phyloP scores from a whole-genome alignment of 108 stramenopile genomes.

The Aurantiochytrium sp. region DNA sequence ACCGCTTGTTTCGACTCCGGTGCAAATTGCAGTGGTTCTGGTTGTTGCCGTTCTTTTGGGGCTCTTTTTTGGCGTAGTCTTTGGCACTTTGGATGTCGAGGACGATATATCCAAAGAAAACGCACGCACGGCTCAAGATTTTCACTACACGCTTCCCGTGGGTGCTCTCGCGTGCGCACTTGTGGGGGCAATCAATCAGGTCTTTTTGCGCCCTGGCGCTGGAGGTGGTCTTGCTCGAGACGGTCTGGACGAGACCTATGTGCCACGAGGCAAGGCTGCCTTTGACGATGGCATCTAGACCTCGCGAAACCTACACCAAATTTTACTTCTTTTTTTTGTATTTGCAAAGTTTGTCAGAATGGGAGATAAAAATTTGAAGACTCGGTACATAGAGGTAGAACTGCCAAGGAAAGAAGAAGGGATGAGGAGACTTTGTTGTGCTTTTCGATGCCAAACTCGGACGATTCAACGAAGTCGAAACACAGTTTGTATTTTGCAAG shows the following conservation, averaged over 20 bases:
- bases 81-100: conserved; percentile 11
- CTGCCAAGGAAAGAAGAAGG: too few species aligned
- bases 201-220: neutral
- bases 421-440: too few species aligned
- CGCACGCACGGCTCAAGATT: neutral
- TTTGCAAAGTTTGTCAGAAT: too few species aligned
- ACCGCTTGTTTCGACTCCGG: neutral
- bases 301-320: neutral
- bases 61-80: neutral
- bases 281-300: neutral
- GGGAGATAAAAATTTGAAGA: too few species aligned
- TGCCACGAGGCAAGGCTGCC: neutral
- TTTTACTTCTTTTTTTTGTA: too few species aligned
- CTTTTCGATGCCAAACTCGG: too few species aligned
- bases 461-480: too few species aligned
- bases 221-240: neutral
- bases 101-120: neutral
- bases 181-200: neutral
- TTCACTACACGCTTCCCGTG: neutral
- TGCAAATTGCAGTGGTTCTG: neutral
- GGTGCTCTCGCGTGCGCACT: neutral
- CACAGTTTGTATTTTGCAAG: too few species aligned
- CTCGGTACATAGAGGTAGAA: too few species aligned
- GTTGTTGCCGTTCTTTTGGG: neutral
- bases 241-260: neutral